Conservation (phyloP, 2,329 filamentous ascomycete genomes). For the Cryphonectria parasitica region DNA sequence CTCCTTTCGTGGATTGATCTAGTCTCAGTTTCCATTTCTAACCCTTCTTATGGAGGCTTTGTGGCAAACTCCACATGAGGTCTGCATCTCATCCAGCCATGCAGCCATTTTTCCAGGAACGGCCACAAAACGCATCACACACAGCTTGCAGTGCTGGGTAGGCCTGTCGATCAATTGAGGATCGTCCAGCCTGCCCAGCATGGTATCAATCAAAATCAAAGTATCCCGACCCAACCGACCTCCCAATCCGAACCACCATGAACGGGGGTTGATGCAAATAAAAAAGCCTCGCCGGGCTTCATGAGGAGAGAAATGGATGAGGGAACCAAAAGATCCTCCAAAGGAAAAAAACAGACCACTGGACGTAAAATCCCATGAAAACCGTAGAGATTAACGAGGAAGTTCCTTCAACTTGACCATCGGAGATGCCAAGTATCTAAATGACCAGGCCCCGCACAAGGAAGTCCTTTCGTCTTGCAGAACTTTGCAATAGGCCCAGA, state of each 20-base stretch:
- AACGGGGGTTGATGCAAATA: background rate
- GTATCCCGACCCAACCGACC: background rate
- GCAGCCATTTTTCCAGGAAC: background rate
- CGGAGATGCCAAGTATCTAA: background rate
- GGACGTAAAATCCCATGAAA: background rate
- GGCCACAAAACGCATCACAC: background rate
- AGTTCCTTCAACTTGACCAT: background rate
- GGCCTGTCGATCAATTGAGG: background rate
- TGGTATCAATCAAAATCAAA: conserved; percentile 13
- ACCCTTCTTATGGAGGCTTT: background rate
- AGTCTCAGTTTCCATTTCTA: background rate
- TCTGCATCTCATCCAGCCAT: background rate
- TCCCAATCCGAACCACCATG: background rate
- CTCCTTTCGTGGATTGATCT: background rate
- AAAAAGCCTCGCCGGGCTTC: background rate
- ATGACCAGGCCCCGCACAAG: background rate
- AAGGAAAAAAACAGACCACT: background rate
- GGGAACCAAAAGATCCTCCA: background rate
- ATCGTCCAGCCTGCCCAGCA: conserved; percentile 1
- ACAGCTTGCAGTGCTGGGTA: background rate
- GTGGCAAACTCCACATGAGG: background rate
- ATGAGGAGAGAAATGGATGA: background rate
- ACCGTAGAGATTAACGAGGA: no score
- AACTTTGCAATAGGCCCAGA: background rate
- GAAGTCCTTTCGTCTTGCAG: background rate